These are phyloP conservation scores for Carex parvula DNA, from an alignment of 176 grass and related monocot species.

Conservation along the genomic window DNA sequence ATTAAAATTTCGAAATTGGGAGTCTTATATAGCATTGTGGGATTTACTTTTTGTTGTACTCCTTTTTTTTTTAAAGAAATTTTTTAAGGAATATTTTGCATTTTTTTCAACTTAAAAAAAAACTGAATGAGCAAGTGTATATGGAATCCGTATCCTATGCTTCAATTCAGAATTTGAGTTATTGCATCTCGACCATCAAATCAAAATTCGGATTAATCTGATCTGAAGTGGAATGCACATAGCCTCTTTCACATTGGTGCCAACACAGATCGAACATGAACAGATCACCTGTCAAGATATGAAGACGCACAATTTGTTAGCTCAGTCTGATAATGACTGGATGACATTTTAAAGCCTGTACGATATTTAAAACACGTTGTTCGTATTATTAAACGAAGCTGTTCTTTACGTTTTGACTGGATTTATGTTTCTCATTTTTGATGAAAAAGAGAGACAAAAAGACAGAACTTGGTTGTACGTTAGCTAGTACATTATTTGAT, in stretches of 20 bases:
- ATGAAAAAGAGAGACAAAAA: background rate
- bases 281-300: background rate
- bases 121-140: too few relatives aligned
- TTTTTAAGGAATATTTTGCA: background rate
- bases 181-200: too few relatives aligned
- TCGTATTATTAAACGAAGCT: background rate
- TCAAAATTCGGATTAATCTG: too few relatives aligned
- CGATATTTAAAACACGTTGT: background rate
- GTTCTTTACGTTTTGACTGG: background rate
- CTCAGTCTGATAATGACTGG: background rate
- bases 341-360: background rate
- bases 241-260: too few relatives aligned
- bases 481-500: background rate
- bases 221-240: too few relatives aligned
- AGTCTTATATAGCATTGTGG: background rate
- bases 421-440: background rate
- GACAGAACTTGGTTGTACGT: background rate
- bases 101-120: too few relatives aligned
- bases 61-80: background rate
- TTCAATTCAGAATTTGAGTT: too few relatives aligned
- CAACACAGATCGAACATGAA: too few relatives aligned
- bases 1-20: background rate
- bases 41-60: background rate
- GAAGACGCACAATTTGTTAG: background rate
- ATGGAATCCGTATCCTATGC: too few relatives aligned